phyloP scores from a whole-genome alignment of 768 basidiomycete species.

The Lentinula detonsa region DNA sequence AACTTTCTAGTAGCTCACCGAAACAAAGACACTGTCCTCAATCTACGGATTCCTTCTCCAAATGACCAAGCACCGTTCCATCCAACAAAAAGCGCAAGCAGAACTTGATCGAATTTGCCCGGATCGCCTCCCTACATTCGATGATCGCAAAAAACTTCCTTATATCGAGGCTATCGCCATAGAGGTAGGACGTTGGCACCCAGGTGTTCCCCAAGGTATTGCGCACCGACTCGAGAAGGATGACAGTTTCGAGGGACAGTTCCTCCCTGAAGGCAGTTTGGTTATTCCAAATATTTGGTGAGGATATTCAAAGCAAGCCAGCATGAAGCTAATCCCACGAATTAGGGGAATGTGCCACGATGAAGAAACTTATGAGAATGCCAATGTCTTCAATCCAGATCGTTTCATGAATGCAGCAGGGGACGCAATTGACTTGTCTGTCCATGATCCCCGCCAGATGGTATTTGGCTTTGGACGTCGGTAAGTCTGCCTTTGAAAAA shows the following conservation, averaged over 20 bases:
- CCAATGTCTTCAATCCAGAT: neutral
- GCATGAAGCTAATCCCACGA: neutral
- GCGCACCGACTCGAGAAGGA: neutral
- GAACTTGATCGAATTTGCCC: constrained; percentile 23
- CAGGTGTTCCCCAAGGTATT: neutral
- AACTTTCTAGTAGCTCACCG: neutral
- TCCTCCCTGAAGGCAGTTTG: neutral
- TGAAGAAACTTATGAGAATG: neutral
- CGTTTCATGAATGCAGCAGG: neutral
- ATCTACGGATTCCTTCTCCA: constrained; percentile 20
- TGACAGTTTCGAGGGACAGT: neutral
- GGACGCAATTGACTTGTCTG: neutral
- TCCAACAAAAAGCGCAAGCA: constrained; percentile 20
- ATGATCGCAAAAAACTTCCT: constrained; percentile 11
- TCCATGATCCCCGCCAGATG: neutral
- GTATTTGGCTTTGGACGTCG: neutral
- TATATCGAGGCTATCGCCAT: constrained; percentile 19
- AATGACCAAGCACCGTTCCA: constrained; percentile 23
- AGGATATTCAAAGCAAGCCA: neutral
- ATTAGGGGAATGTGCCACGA: neutral
- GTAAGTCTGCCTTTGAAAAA: neutral
- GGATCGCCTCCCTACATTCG: constrained; percentile 14
- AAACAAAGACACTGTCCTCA: constrained; percentile 10
- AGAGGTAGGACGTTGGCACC: constrained; percentile 2
- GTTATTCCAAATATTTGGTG: neutral